Base-by-base conservation (phyloP, 2,329 filamentous ascomycete species). In the Drechslerella stenobrocha region DNA sequence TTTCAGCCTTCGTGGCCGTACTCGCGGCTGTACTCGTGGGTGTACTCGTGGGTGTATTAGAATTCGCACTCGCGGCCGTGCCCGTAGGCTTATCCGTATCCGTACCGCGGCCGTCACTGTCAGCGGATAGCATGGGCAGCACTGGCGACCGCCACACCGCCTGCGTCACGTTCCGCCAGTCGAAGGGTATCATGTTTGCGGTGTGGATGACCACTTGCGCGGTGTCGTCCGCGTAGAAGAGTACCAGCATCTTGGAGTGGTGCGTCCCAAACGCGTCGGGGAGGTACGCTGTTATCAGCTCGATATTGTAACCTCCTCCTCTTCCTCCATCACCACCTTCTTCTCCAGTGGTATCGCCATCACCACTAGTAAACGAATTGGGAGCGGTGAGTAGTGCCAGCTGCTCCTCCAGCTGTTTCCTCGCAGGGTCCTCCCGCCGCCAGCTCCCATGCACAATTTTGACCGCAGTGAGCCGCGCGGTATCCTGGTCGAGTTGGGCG, bases 121-220 rank as follows among this genome's bases (percentile, higher is more conserved):
- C n/a, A n/a, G n/a, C n/a, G n/a, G n/a, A n/a, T 1, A 78, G 48
- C 1, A 82, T 76, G 0, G 87, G 85, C 0, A 95, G 82, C 1
- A 83, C 74, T 0, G 89, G 89, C 0, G 89, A 92, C 50, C 78
- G 80, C 90, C 90, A 96, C 3, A 88, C 82, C 0, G 84, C 89
- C 75, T 96, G 90, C 0, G 86, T 88, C 87, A 95, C 88, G 72
- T 93, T 93, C 1, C 80, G 82, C 90, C 90, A 96, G 75, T 96
- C 90, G 57, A 86, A 84, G 2, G 81, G 74, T n/a, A 95, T 92
- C 87, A 95, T 90, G 72, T 96, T 96, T 15, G 90, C 89, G 0
- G 90, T 96, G 72, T 95, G 89, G 26, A 96, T 90, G 58, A 95
- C 77, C 3, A 96, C 78, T 76, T 95, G 87, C 0, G 87, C 88